These are phyloP conservation scores for Fusarium globosum DNA, from an alignment of 2,329 filamentous ascomycete genomes.

Conservation along the genomic window DNA sequence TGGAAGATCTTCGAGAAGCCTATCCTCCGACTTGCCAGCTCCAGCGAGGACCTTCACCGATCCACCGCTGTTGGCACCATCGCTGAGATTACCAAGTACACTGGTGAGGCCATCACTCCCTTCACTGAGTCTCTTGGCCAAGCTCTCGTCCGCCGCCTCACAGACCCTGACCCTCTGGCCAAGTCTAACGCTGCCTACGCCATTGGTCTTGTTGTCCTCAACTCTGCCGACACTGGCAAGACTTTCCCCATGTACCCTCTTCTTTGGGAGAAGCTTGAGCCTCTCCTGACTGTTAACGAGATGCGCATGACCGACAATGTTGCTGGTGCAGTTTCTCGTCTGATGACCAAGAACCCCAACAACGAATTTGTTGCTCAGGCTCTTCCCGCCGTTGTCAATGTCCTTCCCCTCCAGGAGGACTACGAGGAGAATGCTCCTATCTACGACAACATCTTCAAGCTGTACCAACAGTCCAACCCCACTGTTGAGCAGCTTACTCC, in stretches of 20 bases:
- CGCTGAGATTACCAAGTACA: constrained; percentile 88
- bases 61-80: constrained; percentile 91
- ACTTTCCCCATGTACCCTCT: constrained; percentile 81
- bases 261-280: constrained; percentile 88
- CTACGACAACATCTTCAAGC: constrained; percentile 87
- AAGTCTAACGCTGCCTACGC: constrained; percentile 97
- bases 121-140: constrained; percentile 82
- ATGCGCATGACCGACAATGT: constrained; percentile 92
- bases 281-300: constrained; percentile 80
- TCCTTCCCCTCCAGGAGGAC: constrained; percentile 90
- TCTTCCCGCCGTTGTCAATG: constrained; percentile 80
- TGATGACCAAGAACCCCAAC: constrained; percentile 91
- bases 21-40: constrained; percentile 86
- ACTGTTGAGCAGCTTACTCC: constrained; percentile 77
- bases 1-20: constrained; percentile 98
- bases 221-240: constrained; percentile 76
- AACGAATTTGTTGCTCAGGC: constrained; percentile 83
- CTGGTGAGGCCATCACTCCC: constrained; percentile 82
- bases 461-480: constrained; percentile 79
- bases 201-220: constrained; percentile 83
- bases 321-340: constrained; percentile 87
- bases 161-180: constrained; percentile 89
- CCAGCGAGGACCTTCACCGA: constrained; percentile 86
- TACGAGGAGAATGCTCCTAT: constrained; percentile 97
- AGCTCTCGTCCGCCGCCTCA: constrained; percentile 85